Base-by-base conservation (phyloP, 805 yeast species). In the Helenozyma baotianmanensis region DNA sequence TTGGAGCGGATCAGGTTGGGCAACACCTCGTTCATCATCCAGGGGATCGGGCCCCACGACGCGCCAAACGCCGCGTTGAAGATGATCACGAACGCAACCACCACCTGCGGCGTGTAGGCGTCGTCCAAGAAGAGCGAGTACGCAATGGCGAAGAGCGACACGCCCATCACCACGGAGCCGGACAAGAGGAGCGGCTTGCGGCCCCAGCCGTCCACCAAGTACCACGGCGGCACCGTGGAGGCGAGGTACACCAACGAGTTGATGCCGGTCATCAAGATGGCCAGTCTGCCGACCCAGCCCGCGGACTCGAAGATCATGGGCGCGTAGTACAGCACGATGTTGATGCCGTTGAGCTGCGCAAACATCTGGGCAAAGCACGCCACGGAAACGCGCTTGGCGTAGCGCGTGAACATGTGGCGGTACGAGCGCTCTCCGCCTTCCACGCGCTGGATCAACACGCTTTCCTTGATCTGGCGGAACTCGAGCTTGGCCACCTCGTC, bases 1-100 rank as follows among this genome's bases (percentile, higher is more conserved):
- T 87, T 83, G 3, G 95, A 86, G 33, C 97, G 73, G 9, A 87
- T 86, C 13, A 80, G 69, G 42, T 84, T 73, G 0, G 96, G 96
- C 34, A 88, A 72, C 30, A 89, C 86, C 60, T 86, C 96, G 40
- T 85, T 81, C 46, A 89, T 86, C 56, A 82, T 78, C 96, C 96
- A 87, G 9, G 95, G 95, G 34, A 88, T 79, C 3, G 96, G 95
- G 8, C 96, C 97, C 95, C 96, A 89, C 34, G 90, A 80, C 50
- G 77, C 78, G 12, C 96, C 96, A 60, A 88, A 88, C 3, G 79
- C 78, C 1, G 94, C 84, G 51, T 86, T 88, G 64, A 80, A 85
- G 11, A 85, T 60, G 33, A 88, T 72, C 12, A 88, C 95, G 49
- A 82, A 76, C 2, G 74, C 50, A 2, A 87, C 96, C 21, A 87